Evolutionary conservation across 768 basidiomycete genomes (phyloP), one percentile per base, ranked within the genome.

Genomic region (Dioszegia hungarica): DNA sequence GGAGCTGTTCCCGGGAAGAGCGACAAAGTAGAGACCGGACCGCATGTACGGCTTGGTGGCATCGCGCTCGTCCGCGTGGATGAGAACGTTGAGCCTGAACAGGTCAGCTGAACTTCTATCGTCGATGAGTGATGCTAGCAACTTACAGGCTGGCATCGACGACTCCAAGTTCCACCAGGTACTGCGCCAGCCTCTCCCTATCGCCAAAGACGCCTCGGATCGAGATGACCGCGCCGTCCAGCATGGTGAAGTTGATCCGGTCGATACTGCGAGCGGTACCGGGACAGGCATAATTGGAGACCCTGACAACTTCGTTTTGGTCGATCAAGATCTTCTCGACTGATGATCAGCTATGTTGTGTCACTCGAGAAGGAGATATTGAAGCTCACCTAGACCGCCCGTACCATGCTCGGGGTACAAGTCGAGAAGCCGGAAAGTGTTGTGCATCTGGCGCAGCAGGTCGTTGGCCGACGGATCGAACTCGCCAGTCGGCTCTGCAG

Each of bases 241-340:
- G 46, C 2, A 17, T 25, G 17, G 25, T 28, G 31, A 48, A 48
- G 27, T 48, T 15, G 3, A 48, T 28, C 17, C 19, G 25, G 46
- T 48, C 46, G 28, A 48, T 48, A n/a, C 28, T 17, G 1, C n/a
- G 11, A 11, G 46, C 46, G 4, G 27, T 29, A 11, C 28, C 46
- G 20, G 14, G 27, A n/a, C n/a, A 10, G n/a, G 31, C 31, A 22
- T n/a, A n/a, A n/a, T 48, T 48, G 5, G 46, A 25, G 6, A 48
- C 27, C 5, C n/a, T 22, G 2, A 31, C n/a, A 6, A 34, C n/a
- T 2, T 17, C 31, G 6, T 12, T 28, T 14, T 48, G 46, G 20
- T 48, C 46, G 46, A 48, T 48, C 27, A 48, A 17, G 27, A 48
- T 48, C 46, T 48, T 48, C 6, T 48, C 46, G 28, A 29, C 46